These are phyloP conservation scores for Phytophthora hibernalis DNA, from an alignment of 352 stramenopile genomes.

Conservation along the genomic window DNA sequence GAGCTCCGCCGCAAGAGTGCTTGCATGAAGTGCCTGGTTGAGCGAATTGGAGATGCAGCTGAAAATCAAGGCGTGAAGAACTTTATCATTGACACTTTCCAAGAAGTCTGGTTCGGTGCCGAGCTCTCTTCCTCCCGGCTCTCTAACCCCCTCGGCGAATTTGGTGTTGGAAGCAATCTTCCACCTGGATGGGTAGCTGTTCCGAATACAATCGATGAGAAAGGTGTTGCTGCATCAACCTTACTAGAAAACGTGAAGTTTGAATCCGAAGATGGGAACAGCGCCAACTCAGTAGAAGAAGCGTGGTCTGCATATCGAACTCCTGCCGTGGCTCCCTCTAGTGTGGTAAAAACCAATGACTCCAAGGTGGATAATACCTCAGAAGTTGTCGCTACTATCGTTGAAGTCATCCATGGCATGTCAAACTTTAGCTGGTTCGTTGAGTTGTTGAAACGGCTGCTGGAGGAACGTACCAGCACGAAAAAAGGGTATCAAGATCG, in stretches of 20 bases:
- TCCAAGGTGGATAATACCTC: conserved; percentile 70
- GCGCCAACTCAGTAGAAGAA: conserved; percentile 58
- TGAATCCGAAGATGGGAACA: conserved; percentile 63
- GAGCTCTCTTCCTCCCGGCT: conserved; percentile 58
- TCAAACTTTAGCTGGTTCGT: conserved; percentile 80
- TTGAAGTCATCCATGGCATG: conserved; percentile 82
- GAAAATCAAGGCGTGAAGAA: conserved; percentile 87
- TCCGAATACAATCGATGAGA: conserved; percentile 6
- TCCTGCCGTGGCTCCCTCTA: conserved; percentile 62
- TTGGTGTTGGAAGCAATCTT: conserved; percentile 48
- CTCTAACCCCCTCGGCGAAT: conserved; percentile 39
- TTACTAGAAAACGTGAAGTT: conserved; percentile 41
- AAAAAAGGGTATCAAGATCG: conserved; percentile 15
- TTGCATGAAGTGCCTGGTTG: conserved; percentile 80
- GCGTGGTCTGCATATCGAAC: conserved; percentile 68
- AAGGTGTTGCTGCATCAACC: not conserved
- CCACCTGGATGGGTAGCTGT: conserved; percentile 64
- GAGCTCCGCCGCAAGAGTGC: conserved; percentile 62
- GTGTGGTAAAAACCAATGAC: conserved; percentile 67
- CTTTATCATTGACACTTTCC: conserved; percentile 87
- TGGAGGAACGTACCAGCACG: conserved; percentile 40
- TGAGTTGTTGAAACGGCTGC: conserved; percentile 65
- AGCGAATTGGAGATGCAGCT: conserved; percentile 71
- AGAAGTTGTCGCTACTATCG: conserved; percentile 68
- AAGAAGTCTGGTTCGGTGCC: conserved; percentile 87